Percentiles rank a stretch among this genome's conserved stretches.
Evolutionary conservation across 1,139 yeast species (phyloP).

Genomic region (Pichia sp.): DNA sequence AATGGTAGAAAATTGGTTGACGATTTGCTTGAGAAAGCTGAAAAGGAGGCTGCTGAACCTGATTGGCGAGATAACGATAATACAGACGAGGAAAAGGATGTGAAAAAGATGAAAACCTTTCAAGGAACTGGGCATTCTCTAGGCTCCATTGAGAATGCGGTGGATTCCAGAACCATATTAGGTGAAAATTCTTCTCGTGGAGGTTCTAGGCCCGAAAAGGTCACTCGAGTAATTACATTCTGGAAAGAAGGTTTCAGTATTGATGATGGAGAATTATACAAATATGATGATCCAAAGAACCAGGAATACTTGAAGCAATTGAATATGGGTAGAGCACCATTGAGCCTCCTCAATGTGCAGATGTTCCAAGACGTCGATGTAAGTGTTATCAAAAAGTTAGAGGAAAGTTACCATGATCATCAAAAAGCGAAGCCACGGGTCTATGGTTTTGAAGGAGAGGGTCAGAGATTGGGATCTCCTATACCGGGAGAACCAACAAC

Average conservation of each 20-base stretch:
- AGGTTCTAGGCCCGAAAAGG: conserved; percentile 44
- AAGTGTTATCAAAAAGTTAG: conserved; percentile 71
- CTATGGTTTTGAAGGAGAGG: conserved; percentile 77
- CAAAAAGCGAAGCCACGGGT: conserved; percentile 41
- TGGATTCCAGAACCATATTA: conserved; percentile 37
- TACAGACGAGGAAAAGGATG: conserved; percentile 35
- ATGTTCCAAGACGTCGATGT: conserved; percentile 95
- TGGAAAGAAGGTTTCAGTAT: conserved; percentile 97
- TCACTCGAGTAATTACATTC: conserved; percentile 74
- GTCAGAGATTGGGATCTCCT: conserved; percentile 86
- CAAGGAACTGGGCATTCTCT: conserved; percentile 76
- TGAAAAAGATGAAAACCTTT: conserved; percentile 38
- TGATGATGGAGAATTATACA: conserved; percentile 79
- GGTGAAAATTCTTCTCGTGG: conserved; percentile 26
- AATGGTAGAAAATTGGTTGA: conserved; percentile 39
- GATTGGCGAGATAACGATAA: conserved; percentile 32
- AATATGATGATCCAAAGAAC: conserved; percentile 90
- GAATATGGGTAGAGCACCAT: conserved; percentile 91
- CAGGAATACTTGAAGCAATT: conserved; percentile 71
- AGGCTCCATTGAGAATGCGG: conserved; percentile 52
- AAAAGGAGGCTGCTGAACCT: conserved; percentile 38
- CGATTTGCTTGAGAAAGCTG: conserved; percentile 58
- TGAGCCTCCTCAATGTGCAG: conserved; percentile 72
- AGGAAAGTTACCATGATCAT: conserved; percentile 77
- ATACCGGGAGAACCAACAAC: conserved; percentile 62